Conservation (phyloP, 306 rosid species). For the Vigna angularis region DNA sequence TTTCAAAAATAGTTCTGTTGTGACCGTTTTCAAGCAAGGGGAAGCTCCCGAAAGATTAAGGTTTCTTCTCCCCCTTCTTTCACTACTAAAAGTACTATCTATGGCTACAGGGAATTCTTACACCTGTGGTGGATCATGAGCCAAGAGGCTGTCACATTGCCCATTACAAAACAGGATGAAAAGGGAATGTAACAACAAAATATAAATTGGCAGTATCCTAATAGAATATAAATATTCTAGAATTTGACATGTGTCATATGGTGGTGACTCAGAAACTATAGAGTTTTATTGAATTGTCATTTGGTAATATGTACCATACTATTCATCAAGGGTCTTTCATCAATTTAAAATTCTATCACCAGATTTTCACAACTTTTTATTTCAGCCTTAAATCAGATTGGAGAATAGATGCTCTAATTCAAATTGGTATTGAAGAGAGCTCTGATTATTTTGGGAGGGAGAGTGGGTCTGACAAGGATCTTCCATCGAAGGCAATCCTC, state of each 20-base stretch:
- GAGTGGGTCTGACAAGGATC: too few relatives aligned
- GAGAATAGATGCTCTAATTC: not conserved
- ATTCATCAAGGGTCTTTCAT: not conserved
- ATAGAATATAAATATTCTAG: not conserved
- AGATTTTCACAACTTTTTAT: conserved; percentile 5
- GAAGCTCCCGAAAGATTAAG: not conserved
- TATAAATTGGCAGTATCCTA: not conserved
- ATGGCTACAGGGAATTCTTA: not conserved
- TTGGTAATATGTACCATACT: not conserved
- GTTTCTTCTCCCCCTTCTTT: not conserved
- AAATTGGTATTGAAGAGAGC: not conserved
- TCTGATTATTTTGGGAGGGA: not conserved
- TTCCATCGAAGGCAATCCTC: too few relatives aligned
- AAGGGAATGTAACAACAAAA: not conserved
- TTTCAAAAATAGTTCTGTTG: too few relatives aligned
- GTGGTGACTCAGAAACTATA: not conserved
- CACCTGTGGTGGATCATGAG: not conserved
- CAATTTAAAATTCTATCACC: not conserved
- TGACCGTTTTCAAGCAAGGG: not conserved
- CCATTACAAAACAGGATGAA: not conserved
- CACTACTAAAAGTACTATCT: not conserved
- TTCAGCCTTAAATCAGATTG: not conserved
- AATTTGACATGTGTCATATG: not conserved
- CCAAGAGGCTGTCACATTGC: not conserved
- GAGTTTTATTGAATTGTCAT: not conserved